A percentile compares a stretch with the other conserved stretches of the same genome.
These are phyloP conservation scores for Candida sanyiensis DNA, from an alignment of 805 yeast species.

Conservation along the genomic window DNA sequence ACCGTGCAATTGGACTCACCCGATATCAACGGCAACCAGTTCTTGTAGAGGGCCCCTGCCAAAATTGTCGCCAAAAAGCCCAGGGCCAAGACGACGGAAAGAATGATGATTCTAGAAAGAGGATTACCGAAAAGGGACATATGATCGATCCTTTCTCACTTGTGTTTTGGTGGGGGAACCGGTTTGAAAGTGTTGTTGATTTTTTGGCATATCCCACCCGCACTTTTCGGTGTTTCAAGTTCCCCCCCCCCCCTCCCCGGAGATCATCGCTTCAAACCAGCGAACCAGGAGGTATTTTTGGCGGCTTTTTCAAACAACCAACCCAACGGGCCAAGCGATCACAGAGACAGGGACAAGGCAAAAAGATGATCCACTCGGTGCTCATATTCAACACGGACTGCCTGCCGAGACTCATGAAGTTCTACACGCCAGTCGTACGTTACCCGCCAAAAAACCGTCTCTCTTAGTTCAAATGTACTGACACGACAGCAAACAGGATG, in stretches of 20 bases:
- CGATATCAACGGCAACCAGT: constrained; percentile 71
- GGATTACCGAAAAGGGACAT: constrained; percentile 38
- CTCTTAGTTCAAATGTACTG: background rate
- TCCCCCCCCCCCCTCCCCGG: background rate
- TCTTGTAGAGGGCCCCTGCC: constrained; percentile 69
- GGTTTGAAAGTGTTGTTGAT: too few species aligned
- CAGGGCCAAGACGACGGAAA: constrained; percentile 67
- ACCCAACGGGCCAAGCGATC: background rate
- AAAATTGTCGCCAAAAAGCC: constrained; percentile 73
- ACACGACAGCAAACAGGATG: constrained; percentile 36
- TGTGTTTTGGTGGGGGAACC: too few species aligned
- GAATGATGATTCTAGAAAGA: constrained; percentile 63
- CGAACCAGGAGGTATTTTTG: too few species aligned
- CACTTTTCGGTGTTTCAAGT: background rate
- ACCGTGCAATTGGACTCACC: constrained; percentile 27
- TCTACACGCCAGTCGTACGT: constrained; percentile 73
- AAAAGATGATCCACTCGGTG: constrained; percentile 79
- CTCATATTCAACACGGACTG: constrained; percentile 86
- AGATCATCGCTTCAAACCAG: background rate
- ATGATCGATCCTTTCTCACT: background rate
- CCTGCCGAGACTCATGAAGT: constrained; percentile 81
- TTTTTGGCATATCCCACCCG: too few species aligned
- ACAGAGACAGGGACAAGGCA: too few species aligned
- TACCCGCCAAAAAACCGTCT: background rate
- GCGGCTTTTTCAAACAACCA: background rate